Evolutionary conservation across 768 basidiomycete species (phyloP), one percentile per base, ranked within the genome.

Genomic region (Leccinellum albellum): DNA sequence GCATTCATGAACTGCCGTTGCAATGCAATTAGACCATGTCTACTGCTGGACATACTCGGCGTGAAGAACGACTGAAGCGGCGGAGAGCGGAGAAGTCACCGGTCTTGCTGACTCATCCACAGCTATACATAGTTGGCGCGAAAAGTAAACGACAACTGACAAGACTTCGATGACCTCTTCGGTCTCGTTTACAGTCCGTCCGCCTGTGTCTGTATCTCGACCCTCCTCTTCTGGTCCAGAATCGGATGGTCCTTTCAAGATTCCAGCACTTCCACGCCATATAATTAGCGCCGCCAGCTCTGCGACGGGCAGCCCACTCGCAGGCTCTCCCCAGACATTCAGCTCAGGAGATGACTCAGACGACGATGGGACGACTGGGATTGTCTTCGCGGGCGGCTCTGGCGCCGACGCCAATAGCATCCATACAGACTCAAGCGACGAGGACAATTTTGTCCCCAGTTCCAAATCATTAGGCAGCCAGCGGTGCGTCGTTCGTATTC

Each of bases 171-270:
- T 67, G n/a, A 62, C 66, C 17, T 60, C 68, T 21, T 81, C 84
- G 61, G 80, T 94, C 40, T 94, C 93, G 1, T 95, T 96, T 73
- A 94, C 88, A 2, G 79, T 96, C 56, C 84, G 91, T 44, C 81
- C 84, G 0, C 87, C 35, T 8, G 8, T 7, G 15, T 35, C 89
- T 1, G 68, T 78, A 0, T 87, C 88, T 6, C 79, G 88, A 12
- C 79, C 80, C 17, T 69, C 77, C 0, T 88, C 88, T 0, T 80
- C 85, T 31, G 86, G 83, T 10, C 76, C 80, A 44, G 89, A 88
- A 40, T 85, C 85, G 0, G 86, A 85, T 59, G 70, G 74, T 0
- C 68, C 70, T 20, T 86, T 87, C 74, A 88, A 81, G 64, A 63
- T 82, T 6, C 84, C 85, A 15, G 71, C 82, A 1, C 66, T 88